Evolutionary conservation across 2,329 filamentous ascomycete genomes (phyloP), one percentile per base, ranked within the genome.

Genomic region (Aspergillus hiratsukae): DNA sequence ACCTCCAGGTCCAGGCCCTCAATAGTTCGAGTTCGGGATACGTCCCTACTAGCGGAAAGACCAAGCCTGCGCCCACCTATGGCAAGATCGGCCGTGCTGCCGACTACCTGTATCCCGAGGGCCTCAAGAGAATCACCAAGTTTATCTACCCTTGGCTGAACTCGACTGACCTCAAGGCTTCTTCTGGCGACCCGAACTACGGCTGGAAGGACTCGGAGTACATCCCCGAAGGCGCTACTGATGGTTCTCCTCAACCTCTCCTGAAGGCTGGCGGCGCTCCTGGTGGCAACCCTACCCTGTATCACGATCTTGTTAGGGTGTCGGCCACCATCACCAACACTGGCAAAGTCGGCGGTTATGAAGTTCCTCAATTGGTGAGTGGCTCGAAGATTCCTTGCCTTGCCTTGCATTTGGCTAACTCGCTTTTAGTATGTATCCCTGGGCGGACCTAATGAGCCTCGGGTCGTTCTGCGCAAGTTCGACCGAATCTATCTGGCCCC

Each of bases 401-500:
- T 19, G 31, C 19, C 35, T 19, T n/a, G n/a, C n/a, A n/a, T 23
- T 23, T 56, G 25, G 25, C 56, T 61, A 56, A 63, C 31, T 8
- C 40, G n/a, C 53, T 35, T 45, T 54, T 49, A 73, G 66, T 93
- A 97, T 73, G 67, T 97, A 54, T 86, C 82, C 29, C 88, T 95
- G 2, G 93, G 92, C 51, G 91, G 90, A 0, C 82, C 87, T 0
- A 81, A 87, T 40, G 89, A 97, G 67, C 80, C 85, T 8, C 77
- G 77, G 55, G 75, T 82, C 45, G 81, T 83, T 2, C 85, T 97
- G 14, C 87, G 93, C 59, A 87, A 87, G 48, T 97, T 97, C 67
- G 89, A 95, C 57, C 84, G 90, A 49, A 73, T 96, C 57, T 81
- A 79, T 51, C 86, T 97, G 60, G 78, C 82, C 3, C 82, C 90